A percentile compares a stretch with the other conserved stretches of the same genome.
These are phyloP conservation scores for Globisporangium yorkense DNA, from an alignment of 352 stramenopile genomes.

Conservation along the genomic window DNA sequence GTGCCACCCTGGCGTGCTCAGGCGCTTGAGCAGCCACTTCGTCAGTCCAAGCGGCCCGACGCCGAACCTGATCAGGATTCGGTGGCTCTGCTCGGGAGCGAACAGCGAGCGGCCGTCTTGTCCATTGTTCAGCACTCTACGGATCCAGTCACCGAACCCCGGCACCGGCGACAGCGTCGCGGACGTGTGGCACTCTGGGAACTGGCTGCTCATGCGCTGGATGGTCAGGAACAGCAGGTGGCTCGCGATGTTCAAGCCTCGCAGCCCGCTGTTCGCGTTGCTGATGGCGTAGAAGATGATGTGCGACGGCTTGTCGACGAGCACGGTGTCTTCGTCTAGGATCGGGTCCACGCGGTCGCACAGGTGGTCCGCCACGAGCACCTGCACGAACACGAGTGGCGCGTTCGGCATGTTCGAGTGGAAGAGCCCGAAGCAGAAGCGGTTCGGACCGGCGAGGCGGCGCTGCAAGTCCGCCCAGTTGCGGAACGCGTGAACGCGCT, in stretches of 20 bases:
- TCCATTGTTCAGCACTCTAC: constrained; percentile 26
- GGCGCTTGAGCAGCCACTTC: constrained; percentile 67
- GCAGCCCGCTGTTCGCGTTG: constrained; percentile 72
- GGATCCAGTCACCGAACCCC: constrained; percentile 69
- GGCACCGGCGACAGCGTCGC: constrained; percentile 78
- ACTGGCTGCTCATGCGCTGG: constrained; percentile 60
- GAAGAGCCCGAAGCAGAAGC: constrained; percentile 81
- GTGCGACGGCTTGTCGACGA: constrained; percentile 47
- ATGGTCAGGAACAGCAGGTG: constrained; percentile 84
- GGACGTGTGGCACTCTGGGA: constrained; percentile 53
- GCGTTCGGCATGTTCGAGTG: constrained; percentile 68
- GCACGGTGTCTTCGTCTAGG: constrained; percentile 40
- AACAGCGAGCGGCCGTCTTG: constrained; percentile 36
- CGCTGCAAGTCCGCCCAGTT: constrained; percentile 61
- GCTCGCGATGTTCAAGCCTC: constrained; percentile 74
- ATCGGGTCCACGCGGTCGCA: constrained; percentile 60
- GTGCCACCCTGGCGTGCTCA: constrained; percentile 46
- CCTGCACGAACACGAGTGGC: constrained; percentile 75
- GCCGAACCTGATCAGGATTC: constrained; percentile 50
- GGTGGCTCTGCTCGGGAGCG: constrained; percentile 37
- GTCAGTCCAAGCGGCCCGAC: constrained; percentile 43
- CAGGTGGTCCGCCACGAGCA: constrained; percentile 62
- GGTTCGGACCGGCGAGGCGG: constrained; percentile 53
- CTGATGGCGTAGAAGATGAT: constrained; percentile 87
- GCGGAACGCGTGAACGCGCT: constrained; percentile 70